These are phyloP conservation scores for Suillus paluster DNA, from an alignment of 768 basidiomycete species.

Conservation along the genomic window DNA sequence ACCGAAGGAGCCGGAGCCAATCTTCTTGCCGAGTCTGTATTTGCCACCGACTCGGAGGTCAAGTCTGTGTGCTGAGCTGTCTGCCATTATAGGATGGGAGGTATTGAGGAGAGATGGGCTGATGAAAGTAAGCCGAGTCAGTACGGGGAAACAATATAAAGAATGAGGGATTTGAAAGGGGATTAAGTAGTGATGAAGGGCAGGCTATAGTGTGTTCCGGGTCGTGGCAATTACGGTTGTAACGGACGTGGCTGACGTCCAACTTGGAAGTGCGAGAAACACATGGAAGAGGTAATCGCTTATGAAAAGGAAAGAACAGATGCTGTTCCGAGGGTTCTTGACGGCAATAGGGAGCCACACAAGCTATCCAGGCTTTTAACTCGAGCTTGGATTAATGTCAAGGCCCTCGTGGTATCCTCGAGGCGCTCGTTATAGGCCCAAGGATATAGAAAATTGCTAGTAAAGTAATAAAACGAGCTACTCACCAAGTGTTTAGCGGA, in stretches of 20 bases:
- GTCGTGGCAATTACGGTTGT: constrained; percentile 33
- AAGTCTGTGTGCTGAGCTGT: constrained; percentile 69
- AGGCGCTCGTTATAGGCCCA: constrained; percentile 25
- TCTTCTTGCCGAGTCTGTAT: constrained; percentile 99
- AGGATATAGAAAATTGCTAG: constrained; percentile 11
- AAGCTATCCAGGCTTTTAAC: constrained; percentile 7
- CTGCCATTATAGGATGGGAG: constrained; percentile 60
- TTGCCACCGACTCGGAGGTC: constrained; percentile 92
- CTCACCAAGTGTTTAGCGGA: constrained; percentile 29
- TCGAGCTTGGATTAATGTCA: constrained; percentile 10
- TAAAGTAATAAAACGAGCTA: constrained; percentile 9
- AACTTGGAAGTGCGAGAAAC: constrained; percentile 13
- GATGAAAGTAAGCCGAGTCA: constrained; percentile 18
- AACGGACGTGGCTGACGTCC: constrained; percentile 43
- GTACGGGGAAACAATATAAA: constrained; percentile 18
- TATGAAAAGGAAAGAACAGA: neutral
- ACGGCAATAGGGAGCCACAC: constrained; percentile 8
- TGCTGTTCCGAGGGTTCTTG: constrained; percentile 9
- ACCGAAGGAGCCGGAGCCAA: constrained; percentile 98
- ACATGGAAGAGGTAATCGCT: constrained; percentile 5
- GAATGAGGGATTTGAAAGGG: constrained; percentile 18
- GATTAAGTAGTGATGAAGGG: constrained; percentile 28
- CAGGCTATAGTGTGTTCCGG: constrained; percentile 35
- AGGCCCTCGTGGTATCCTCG: constrained; percentile 34
- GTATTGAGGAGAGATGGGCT: constrained; percentile 14